Percentiles rank a stretch among this genome's conserved stretches.
phyloP scores from a whole-genome alignment of 2,329 filamentous ascomycete genomes.

The Penicillium sp. region DNA sequence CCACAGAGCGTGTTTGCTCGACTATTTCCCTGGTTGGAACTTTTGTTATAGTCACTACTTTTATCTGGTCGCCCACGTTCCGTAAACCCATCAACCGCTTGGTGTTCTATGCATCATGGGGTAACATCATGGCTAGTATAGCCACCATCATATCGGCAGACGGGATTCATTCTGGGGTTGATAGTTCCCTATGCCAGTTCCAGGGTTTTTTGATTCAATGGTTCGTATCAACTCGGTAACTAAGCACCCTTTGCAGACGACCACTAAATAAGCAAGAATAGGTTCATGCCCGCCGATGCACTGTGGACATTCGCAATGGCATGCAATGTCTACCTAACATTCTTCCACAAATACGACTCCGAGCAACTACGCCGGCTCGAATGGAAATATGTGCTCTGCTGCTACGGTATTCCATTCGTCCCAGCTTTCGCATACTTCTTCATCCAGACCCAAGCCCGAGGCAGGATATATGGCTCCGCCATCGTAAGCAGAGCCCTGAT shows the following conservation, averaged over 20 bases:
- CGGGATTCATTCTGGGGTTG: constrained; percentile 53
- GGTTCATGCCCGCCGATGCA: constrained; percentile 76
- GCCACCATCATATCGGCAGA: constrained; percentile 70
- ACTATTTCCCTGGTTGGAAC: constrained; percentile 70
- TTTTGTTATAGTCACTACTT: constrained; percentile 70
- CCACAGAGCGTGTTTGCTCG: constrained; percentile 68
- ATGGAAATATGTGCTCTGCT: constrained; percentile 65
- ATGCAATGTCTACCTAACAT: constrained; percentile 77
- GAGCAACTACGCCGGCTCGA: constrained; percentile 66
- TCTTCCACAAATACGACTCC: constrained; percentile 71
- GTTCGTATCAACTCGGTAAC: constrained; percentile 51
- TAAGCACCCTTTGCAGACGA: neutral
- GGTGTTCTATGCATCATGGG: constrained; percentile 79
- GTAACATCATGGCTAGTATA: constrained; percentile 75
- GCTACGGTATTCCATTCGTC: constrained; percentile 72
- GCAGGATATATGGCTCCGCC: constrained; percentile 71
- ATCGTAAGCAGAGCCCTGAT: constrained; percentile 45
- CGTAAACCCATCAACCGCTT: constrained; percentile 85
- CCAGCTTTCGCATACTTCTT: constrained; percentile 69
- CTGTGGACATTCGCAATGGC: constrained; percentile 81
- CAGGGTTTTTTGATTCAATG: constrained; percentile 81
- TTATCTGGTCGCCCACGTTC: constrained; percentile 66
- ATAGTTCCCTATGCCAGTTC: constrained; percentile 66
- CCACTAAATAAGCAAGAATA: constrained; percentile 35
- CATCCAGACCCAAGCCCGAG: constrained; percentile 53